Evolutionary conservation across 768 basidiomycete species (phyloP).

Genomic region (Tricholoma sp.): DNA sequence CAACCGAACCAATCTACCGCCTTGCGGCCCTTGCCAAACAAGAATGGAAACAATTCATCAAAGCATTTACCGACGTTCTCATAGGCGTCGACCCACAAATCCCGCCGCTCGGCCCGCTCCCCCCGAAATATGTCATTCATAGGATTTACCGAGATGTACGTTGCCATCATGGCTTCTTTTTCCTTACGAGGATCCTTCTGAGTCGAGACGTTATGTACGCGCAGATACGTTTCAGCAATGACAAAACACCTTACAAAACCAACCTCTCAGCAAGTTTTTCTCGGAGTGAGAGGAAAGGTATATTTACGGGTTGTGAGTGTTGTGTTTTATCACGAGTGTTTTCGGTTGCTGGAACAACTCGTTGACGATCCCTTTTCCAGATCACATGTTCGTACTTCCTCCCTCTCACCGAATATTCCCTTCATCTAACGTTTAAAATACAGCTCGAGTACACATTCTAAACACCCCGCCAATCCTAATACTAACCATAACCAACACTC

Average conservation of each 20-base stretch:
- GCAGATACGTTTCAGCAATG: constrained; percentile 84
- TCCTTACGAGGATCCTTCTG: no score
- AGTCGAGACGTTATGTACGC: no score
- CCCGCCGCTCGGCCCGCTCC: constrained; percentile 81
- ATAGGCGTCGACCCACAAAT: constrained; percentile 76
- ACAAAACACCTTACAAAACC: constrained; percentile 94
- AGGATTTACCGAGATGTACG: constrained; percentile 88
- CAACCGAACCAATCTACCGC: constrained; percentile 69
- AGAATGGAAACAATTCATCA: constrained; percentile 86
- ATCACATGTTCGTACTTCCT: constrained; percentile 47
- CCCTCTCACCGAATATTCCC: neutral
- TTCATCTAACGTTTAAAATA: neutral
- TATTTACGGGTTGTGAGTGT: constrained; percentile 78
- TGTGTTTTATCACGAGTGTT: no score
- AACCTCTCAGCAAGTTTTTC: constrained; percentile 81
- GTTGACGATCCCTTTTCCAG: constrained; percentile 24
- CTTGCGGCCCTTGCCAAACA: constrained; percentile 80
- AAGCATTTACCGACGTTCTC: constrained; percentile 60
- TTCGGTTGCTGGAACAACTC: no score
- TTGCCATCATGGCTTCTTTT: no score
- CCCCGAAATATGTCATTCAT: constrained; percentile 88
- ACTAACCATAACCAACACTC: no score
- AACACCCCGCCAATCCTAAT: neutral
- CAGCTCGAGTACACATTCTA: constrained; percentile 7
- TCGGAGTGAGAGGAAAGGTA: constrained; percentile 84